A percentile compares a stretch with the other conserved stretches of the same genome.
Evolutionary conservation across 2,329 filamentous ascomycete species (phyloP).

Genomic region (Alternaria triticimaculans): DNA sequence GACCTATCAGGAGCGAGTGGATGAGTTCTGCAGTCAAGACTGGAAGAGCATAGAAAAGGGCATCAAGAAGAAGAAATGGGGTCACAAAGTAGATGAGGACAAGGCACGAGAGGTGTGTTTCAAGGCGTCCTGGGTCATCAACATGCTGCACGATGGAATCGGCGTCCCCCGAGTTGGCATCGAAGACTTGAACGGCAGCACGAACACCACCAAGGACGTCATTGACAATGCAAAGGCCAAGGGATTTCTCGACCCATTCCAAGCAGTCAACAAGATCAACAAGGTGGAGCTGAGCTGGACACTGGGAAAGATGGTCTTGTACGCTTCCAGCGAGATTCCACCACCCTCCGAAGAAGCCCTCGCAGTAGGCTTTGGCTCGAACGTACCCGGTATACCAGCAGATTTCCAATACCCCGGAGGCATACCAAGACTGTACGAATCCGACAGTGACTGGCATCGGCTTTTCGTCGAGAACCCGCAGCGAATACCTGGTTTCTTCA

Average conservation of each 20-base stretch:
- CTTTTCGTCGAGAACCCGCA: conserved; percentile 70
- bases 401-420: conserved; percentile 85
- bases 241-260: conserved; percentile 83
- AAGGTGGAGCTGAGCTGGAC: conserved; percentile 97
- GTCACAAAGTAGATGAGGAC: conserved; percentile 74
- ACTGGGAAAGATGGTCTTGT: conserved; percentile 92
- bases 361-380: conserved; percentile 92
- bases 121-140: conserved; percentile 98
- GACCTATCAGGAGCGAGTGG: conserved; percentile 85
- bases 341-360: conserved; percentile 65
- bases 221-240: conserved; percentile 73
- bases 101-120: conserved; percentile 91
- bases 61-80: conserved; percentile 71
- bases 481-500: conserved; percentile 74
- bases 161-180: conserved; percentile 86
- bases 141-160: conserved; percentile 93
- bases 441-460: conserved; percentile 60
- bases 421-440: conserved; percentile 55
- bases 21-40: conserved; percentile 81
- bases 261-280: conserved; percentile 90
- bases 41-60: conserved; percentile 79
- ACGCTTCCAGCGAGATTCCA: conserved; percentile 87
- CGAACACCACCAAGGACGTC: conserved; percentile 76
- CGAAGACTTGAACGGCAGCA: conserved; percentile 64
- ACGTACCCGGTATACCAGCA: conserved; percentile 68